Evolutionary conservation across 805 yeast species (phyloP).

Genomic region (Candida namnaoensis): DNA sequence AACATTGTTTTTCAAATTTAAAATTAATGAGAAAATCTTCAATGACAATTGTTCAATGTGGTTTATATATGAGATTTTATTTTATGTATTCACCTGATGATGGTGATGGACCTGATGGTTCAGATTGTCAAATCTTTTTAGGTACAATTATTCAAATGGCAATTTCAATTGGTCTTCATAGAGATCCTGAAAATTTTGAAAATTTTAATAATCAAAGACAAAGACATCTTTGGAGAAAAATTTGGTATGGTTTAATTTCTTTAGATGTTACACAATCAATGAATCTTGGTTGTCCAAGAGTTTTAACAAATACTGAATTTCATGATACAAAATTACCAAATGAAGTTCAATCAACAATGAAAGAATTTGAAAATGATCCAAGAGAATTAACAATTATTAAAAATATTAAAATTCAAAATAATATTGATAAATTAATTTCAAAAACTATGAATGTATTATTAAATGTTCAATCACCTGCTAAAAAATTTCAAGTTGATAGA

Average conservation of each 20-base stretch:
- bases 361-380: constrained; percentile 18
- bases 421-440: constrained; percentile 33
- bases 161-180: constrained; percentile 42
- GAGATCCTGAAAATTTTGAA: constrained; percentile 40
- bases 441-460: constrained; percentile 29
- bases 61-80: constrained; percentile 39
- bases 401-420: constrained; percentile 36
- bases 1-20: constrained; percentile 34
- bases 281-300: constrained; percentile 7
- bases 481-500: constrained; percentile 28
- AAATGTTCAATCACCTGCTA: constrained; percentile 29
- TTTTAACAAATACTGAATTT: constrained; percentile 8
- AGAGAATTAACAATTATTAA: constrained; percentile 39
- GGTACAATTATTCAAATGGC: constrained; percentile 48
- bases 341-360: constrained; percentile 12
- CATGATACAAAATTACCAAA: constrained; percentile 17
- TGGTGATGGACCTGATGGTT: constrained; percentile 46
- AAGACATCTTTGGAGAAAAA: constrained; percentile 14
- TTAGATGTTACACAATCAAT: constrained; percentile 12
- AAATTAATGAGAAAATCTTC: constrained; percentile 34
- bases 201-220: constrained; percentile 25
- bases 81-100: constrained; percentile 43
- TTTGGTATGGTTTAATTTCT: constrained; percentile 17
- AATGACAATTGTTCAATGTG: constrained; percentile 43
- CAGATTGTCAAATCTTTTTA: constrained; percentile 36